A percentile compares a stretch with the other conserved stretches of the same genome.
Conservation (phyloP, 179 eudicot genomes). For the Gypsophila paniculata region DNA sequence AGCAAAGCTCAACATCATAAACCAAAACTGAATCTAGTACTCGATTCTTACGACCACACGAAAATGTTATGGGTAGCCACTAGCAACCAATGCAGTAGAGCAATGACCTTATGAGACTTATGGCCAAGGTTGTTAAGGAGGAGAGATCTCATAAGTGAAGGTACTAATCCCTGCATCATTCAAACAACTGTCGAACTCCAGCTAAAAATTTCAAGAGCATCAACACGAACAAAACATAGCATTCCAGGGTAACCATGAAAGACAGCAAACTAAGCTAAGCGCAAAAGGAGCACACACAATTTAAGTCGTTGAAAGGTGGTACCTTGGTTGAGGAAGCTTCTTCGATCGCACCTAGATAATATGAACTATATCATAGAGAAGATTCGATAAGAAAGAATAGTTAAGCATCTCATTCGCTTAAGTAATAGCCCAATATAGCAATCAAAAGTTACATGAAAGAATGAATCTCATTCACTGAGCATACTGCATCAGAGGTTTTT, state of each 20-base stretch:
- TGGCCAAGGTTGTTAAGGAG: background rate
- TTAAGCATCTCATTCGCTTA: background rate
- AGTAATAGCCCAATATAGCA: background rate
- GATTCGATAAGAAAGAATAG: background rate
- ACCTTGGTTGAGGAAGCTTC: too few relatives aligned
- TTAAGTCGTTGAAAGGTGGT: too few relatives aligned
- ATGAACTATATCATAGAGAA: background rate
- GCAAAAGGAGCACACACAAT: too few relatives aligned
- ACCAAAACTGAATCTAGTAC: background rate
- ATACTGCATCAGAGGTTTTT: slow-evolving; percentile 15
- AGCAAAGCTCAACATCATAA: background rate
- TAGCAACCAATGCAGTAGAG: too few relatives aligned
- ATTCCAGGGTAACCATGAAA: background rate
- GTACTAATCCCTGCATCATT: background rate
- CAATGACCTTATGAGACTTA: background rate
- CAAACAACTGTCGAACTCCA: background rate
- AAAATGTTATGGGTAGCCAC: background rate
- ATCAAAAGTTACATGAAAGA: slow-evolving; percentile 20
- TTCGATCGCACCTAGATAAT: background rate
- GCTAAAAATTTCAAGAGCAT: background rate
- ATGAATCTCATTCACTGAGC: slow-evolving; percentile 15
- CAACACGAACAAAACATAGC: background rate
- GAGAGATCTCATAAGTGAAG: background rate
- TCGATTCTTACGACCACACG: background rate
- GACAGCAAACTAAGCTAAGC: background rate